A percentile compares a stretch with the other conserved stretches of the same genome.
Conservation (phyloP, 2,329 filamentous ascomycete genomes). For the Arachnopeziza araneosa region DNA sequence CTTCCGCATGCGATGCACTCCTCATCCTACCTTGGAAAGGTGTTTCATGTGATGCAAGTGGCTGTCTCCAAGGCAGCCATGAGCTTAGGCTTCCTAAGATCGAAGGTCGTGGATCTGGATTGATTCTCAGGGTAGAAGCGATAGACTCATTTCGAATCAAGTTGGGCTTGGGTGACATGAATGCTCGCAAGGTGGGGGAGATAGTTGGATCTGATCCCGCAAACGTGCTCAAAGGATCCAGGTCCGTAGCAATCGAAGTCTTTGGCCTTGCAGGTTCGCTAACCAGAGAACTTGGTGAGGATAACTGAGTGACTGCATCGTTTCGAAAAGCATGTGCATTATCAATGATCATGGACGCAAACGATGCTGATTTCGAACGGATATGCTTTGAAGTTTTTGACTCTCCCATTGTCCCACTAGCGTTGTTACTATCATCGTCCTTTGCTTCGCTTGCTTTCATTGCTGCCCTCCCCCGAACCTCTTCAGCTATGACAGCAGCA, state of each 20-base stretch:
- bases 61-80: constrained; percentile 29
- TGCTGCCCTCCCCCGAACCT: constrained; percentile 45
- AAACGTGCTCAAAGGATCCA: constrained; percentile 16
- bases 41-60: constrained; percentile 4
- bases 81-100: constrained; percentile 25
- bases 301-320: constrained; percentile 31
- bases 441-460: constrained; percentile 28
- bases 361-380: constrained; percentile 37
- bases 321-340: constrained; percentile 32
- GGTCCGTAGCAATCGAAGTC: constrained; percentile 40
- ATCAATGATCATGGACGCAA: constrained; percentile 40
- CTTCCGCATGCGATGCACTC: constrained; percentile 46
- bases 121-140: constrained; percentile 21
- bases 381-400: constrained; percentile 20
- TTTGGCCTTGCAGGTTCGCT: constrained; percentile 53
- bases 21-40: constrained; percentile 20
- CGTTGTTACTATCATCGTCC: constrained; percentile 2
- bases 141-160: constrained; percentile 25
- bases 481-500: constrained; percentile 49
- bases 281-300: constrained; percentile 40
- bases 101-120: constrained; percentile 15
- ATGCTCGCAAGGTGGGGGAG: constrained; percentile 15
- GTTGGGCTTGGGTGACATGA: constrained; percentile 20
- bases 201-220: constrained; percentile 5
- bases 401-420: constrained; percentile 10